Evolutionary conservation across 2,329 filamentous ascomycete species (phyloP).

Genomic region (Diaporthe destruens): DNA sequence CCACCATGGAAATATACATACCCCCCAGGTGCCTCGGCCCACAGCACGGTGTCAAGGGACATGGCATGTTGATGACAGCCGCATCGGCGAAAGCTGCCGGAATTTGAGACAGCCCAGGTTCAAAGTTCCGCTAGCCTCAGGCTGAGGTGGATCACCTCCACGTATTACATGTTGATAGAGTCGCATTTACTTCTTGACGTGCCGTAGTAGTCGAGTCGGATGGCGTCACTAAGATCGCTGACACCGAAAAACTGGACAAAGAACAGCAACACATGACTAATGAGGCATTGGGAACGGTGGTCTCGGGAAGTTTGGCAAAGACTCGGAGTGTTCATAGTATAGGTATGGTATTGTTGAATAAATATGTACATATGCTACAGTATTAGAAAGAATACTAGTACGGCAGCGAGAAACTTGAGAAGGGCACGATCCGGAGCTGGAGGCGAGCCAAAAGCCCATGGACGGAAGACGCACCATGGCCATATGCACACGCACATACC

Average conservation of each 20-base stretch:
- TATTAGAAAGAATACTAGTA: neutral
- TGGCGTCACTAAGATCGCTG: conserved; percentile 1
- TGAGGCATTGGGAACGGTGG: neutral
- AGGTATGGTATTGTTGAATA: neutral
- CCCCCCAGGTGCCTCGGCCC: too few species aligned
- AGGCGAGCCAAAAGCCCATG: neutral
- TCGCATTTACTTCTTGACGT: neutral
- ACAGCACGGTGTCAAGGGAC: neutral
- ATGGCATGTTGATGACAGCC: too few species aligned
- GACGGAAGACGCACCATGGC: neutral
- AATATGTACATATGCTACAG: conserved; percentile 28
- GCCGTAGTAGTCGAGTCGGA: neutral
- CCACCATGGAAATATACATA: too few species aligned
- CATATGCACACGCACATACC: neutral
- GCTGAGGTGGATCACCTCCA: neutral
- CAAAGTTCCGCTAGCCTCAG: neutral
- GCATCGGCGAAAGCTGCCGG: neutral
- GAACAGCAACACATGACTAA: neutral
- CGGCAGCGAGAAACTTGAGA: conserved; percentile 18
- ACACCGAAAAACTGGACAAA: neutral
- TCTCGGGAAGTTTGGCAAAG: too few species aligned
- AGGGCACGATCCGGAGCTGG: conserved; percentile 1
- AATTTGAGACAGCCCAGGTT: neutral
- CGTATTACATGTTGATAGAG: neutral
- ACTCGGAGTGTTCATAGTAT: too few species aligned